A percentile compares a stretch with the other conserved stretches of the same genome.
phyloP scores from a whole-genome alignment of 305 asterid species.

The Ilex paraguariensis region DNA sequence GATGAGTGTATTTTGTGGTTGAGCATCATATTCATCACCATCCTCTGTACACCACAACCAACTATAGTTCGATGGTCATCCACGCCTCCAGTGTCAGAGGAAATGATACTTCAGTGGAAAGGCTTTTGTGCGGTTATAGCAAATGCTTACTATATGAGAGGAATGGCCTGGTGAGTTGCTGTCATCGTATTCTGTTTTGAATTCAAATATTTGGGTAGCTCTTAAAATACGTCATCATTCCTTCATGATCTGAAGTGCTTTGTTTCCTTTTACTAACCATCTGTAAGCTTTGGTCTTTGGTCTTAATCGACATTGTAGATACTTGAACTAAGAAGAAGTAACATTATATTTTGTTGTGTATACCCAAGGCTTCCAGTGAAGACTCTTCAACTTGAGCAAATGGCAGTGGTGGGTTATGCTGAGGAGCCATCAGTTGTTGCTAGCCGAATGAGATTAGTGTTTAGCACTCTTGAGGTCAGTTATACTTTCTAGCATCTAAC shows the following conservation, averaged over 20 bases:
- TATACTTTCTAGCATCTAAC: conserved; percentile 1
- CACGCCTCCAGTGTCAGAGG: conserved; percentile 64
- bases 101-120: conserved; percentile 66
- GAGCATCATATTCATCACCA: conserved; percentile 80
- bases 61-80: conserved; percentile 94
- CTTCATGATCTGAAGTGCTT: too few species aligned
- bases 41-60: conserved; percentile 93
- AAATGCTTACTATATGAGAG: conserved; percentile 88
- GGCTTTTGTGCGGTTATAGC: conserved; percentile 96
- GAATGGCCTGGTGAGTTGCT: conserved; percentile 88
- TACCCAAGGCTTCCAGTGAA: conserved; percentile 87
- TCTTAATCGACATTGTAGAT: too few species aligned
- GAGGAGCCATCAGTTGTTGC: conserved; percentile 91
- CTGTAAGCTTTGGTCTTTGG: too few species aligned
- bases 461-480: conserved; percentile 87
- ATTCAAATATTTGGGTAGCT: too few species aligned
- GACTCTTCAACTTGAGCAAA: conserved; percentile 88
- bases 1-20: conserved; percentile 92
- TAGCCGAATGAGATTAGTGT: conserved; percentile 86
- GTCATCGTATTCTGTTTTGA: neutral
- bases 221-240: too few species aligned
- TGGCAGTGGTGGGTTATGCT: conserved; percentile 73
- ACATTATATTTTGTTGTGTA: conserved; percentile 10
- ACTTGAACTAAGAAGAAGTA: neutral
- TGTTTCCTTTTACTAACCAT: too few species aligned